Conservation (phyloP, 352 stramenopile genomes). For the Saprolegnia diclina region DNA sequence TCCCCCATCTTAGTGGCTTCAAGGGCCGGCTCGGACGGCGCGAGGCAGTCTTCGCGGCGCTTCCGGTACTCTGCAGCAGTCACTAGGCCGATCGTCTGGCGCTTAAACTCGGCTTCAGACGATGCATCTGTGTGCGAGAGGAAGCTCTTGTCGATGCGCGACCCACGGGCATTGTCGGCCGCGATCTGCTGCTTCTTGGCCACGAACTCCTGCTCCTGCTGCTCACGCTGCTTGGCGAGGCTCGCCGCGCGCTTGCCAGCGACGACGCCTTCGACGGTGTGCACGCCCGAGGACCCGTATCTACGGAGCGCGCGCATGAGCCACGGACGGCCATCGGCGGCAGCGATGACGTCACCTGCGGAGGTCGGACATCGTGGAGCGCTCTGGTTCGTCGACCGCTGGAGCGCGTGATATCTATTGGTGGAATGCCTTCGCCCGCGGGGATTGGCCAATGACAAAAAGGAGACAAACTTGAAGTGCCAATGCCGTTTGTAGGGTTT, state of each 20-base stretch:
- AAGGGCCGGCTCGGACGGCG: slow-evolving; percentile 27
- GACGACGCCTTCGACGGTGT: slow-evolving; percentile 96
- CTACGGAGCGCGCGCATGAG: not conserved
- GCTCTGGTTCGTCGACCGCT: not conserved
- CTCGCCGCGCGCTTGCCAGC: slow-evolving; percentile 85
- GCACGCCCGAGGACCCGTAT: slow-evolving; percentile 83
- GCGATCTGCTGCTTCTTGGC: slow-evolving; percentile 89
- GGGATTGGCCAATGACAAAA: not conserved
- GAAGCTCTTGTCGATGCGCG: slow-evolving; percentile 90
- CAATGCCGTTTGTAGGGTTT: too few species aligned
- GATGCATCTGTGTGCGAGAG: slow-evolving; percentile 71
- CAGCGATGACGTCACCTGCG: not conserved
- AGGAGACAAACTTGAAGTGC: not conserved
- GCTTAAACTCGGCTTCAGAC: slow-evolving; percentile 80
- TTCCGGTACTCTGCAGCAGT: slow-evolving; percentile 91
- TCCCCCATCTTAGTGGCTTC: slow-evolving; percentile 31
- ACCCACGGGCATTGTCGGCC: slow-evolving; percentile 62
- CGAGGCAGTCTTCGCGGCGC: slow-evolving; percentile 74
- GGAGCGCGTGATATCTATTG: not conserved
- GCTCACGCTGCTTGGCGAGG: slow-evolving; percentile 88
- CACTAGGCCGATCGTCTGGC: slow-evolving; percentile 89
- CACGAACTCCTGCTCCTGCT: slow-evolving; percentile 93
- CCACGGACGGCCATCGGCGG: not conserved
- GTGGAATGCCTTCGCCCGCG: not conserved
- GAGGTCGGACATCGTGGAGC: not conserved